Evolutionary conservation across 169 alveolate genomes (phyloP).

Genomic region (Plasmodium cynomolgi): DNA sequence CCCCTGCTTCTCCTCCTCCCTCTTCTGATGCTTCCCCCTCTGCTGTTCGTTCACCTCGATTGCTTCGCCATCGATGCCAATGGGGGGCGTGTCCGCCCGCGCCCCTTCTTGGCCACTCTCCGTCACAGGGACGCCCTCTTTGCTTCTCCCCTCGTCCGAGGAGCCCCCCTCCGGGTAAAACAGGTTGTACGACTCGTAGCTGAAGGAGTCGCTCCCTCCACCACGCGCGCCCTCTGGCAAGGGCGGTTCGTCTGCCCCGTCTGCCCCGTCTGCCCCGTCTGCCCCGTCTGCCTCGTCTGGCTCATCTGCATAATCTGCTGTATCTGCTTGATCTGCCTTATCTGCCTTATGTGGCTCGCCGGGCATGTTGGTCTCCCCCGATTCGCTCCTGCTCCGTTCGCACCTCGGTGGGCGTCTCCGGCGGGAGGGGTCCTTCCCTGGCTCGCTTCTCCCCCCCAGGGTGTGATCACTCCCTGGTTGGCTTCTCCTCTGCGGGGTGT

Average conservation of each 20-base stretch:
- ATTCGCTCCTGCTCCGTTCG: not conserved
- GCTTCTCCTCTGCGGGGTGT: not conserved
- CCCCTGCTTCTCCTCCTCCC: not conserved
- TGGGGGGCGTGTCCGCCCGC: not conserved
- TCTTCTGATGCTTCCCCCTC: not conserved
- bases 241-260: not conserved
- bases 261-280: not conserved
- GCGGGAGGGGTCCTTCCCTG: not conserved
- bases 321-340: too few species aligned
- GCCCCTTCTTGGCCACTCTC: not conserved
- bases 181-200: conserved; percentile 26
- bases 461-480: not conserved
- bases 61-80: not conserved
- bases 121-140: not conserved
- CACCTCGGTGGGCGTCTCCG: not conserved
- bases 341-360: not conserved
- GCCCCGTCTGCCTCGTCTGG: not conserved
- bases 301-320: not conserved
- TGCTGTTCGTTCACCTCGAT: not conserved
- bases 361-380: not conserved
- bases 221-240: not conserved
- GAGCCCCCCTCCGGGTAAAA: not conserved
- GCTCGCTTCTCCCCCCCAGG: not conserved
- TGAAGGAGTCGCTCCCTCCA: not conserved
- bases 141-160: conserved; percentile 5